A percentile compares a stretch with the other conserved stretches of the same genome.
phyloP scores from a whole-genome alignment of 352 stramenopile species.

The Blastocystis sp. region DNA sequence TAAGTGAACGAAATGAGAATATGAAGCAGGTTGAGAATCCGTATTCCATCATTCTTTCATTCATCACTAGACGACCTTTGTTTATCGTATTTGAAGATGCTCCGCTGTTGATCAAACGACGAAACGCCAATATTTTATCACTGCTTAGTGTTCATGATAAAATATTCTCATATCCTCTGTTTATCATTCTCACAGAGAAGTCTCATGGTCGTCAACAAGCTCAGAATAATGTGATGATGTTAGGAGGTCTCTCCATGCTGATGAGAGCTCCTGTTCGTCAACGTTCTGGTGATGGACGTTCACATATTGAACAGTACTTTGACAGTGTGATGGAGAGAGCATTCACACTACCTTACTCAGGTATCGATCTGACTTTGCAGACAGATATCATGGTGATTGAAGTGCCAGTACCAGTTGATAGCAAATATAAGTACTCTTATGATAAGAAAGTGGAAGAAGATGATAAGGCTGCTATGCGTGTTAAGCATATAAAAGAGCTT shows the following conservation, averaged over 20 bases:
- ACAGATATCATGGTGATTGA: slow-evolving; percentile 61
- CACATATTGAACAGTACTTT: slow-evolving; percentile 59
- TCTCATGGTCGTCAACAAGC: neutral
- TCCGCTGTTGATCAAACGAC: slow-evolving; percentile 9
- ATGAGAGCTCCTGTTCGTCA: neutral
- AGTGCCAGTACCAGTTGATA: slow-evolving; percentile 41
- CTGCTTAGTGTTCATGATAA: slow-evolving; percentile 57
- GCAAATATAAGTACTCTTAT: slow-evolving; percentile 45
- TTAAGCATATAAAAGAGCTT: slow-evolving; percentile 55
- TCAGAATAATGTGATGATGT: slow-evolving; percentile 24
- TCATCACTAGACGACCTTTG: neutral
- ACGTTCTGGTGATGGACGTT: neutral
- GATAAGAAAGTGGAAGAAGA: slow-evolving; percentile 54
- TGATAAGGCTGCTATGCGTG: slow-evolving; percentile 30
- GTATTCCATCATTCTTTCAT: neutral
- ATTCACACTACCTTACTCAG: slow-evolving; percentile 39
- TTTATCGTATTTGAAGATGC: slow-evolving; percentile 58
- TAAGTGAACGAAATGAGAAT: slow-evolving; percentile 38
- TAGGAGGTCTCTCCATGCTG: slow-evolving; percentile 42
- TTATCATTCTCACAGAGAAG: slow-evolving; percentile 57
- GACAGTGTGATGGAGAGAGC: slow-evolving; percentile 43
- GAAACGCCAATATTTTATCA: slow-evolving; percentile 47
- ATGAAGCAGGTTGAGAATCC: slow-evolving; percentile 20
- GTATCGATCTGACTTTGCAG: slow-evolving; percentile 16
- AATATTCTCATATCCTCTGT: slow-evolving; percentile 14